Base-by-base conservation (phyloP, 805 yeast species). In the Saccharomycopsis fermentans region DNA sequence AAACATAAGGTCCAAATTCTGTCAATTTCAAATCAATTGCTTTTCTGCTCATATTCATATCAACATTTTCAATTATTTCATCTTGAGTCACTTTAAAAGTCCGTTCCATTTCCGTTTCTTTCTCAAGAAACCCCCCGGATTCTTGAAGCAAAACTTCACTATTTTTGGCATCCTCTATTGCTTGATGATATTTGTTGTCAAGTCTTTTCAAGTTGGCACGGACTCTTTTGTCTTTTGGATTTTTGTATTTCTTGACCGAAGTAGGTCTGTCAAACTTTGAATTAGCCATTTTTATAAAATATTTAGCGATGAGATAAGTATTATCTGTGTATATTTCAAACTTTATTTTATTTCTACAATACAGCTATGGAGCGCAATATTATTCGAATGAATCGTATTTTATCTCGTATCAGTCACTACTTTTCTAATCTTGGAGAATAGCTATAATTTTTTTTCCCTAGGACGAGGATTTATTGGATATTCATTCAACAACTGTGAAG, bases 81-180 rank as follows among this genome's bases (percentile, higher is more conserved):
- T 79, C 79, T 69, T 94, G 99, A 36, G 77, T 81, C 64, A 88
- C 88, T 71, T 87, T 88, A 74, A 75, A 89, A 0, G 99, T 94
- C 70, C 82, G 84, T 72, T 94, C 99, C 91, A 92, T 84, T 58
- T 77, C 81, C n/a, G 85, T 85, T 67, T 94, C 99, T 5, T 97
- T 90, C 70, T 94, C 99, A 62, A 94, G 70, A 66, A 77, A 86
- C 52, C 99, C 99, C 4, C 78, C 80, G 32, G 86, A 85, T 73
- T 94, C 98, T 61, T 87, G 88, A 36, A 90, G 74, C 62, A 94
- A 77, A 66, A 90, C 78, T 65, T 94, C 97, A 0, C 97, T 87
- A 4, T 86, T 83, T 11, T 91, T 90, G 1, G 96, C 97, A 9
- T 90, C 79, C 63, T 78, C 76, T n/a, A 87, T 81, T 1, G 96